Evolutionary conservation across 129 eudicot species (phyloP), one percentile per base, ranked within the genome.

Genomic region (Flaveria ramosissima): DNA sequence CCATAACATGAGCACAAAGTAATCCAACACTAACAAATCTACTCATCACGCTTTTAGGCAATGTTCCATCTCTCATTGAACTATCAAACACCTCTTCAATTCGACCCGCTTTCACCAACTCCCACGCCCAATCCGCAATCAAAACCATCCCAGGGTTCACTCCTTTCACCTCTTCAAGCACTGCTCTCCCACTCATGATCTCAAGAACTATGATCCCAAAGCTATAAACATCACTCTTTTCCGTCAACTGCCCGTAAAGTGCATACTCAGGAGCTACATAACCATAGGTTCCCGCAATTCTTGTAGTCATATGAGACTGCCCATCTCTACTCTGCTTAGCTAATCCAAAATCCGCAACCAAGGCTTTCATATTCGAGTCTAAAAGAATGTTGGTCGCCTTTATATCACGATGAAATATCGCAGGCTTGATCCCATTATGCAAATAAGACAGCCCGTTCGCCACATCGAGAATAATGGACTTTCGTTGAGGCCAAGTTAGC

Each of bases 191-290:
- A 26, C 91, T 89, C 87, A 92, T 86, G 24, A 86, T 86, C 82
- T 92, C 97, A 0, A 92, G 86, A 64, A 92, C 68, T 50, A 92
- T 81, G 4, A 92, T 78, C 39, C 97, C 97, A 21, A 92, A 92
- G 32, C 97, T 89, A 51, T 92, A 92, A 16, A 92, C 91, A 27
- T 92, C 97, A 24, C 89, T 87, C 71, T 85, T 92, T 69, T 89
- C 96, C 2, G 97, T 92, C 36, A 92, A 9, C 43, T 92, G 92
- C 10, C 97, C 97, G n/a, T 92, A 92, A 0, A 89, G 82, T 0
- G 96, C 97, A 20, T 87, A 92, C 42, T 92, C 97, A 3, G 97
- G 97, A 21, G 97, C 97, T 10, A 92, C 82, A 77, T 92, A 92
- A 0, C 97, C 97, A 26, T 89, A 85, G 0, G 97, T 92, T 21